These are phyloP conservation scores for Helicostylum pulchrum DNA, from an alignment of 192 early-diverging fungal genomes.

Conservation along the genomic window DNA sequence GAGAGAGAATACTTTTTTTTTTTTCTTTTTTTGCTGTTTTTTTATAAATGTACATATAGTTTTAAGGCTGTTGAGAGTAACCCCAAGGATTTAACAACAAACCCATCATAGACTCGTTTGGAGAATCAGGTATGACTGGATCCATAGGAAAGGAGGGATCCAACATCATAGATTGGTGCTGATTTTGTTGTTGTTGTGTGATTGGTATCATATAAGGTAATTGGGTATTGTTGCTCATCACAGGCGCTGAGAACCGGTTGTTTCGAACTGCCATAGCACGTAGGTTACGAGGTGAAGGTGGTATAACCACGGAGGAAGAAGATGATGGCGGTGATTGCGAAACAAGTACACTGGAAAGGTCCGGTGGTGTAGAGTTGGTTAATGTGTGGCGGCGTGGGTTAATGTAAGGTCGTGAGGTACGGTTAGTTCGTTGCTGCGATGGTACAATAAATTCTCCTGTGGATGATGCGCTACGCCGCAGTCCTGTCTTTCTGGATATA, in stretches of 20 bases:
- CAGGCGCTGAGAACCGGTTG: slow-evolving; percentile 6
- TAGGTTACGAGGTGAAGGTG: not conserved
- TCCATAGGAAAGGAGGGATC: slow-evolving; percentile 15
- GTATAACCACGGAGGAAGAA: not conserved
- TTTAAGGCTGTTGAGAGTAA: not conserved
- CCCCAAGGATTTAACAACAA: slow-evolving; percentile 13
- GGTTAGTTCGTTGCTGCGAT: not conserved
- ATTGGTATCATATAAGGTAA: slow-evolving; percentile 13
- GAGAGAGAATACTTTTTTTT: not conserved
- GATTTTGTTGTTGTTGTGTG: not conserved
- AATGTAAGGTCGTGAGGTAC: not conserved
- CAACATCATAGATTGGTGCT: slow-evolving; percentile 14
- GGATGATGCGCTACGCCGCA: slow-evolving; percentile 11
- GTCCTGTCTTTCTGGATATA: not conserved
- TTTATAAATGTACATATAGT: not conserved
- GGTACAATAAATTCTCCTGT: slow-evolving; percentile 3
- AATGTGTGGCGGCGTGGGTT: slow-evolving; percentile 11
- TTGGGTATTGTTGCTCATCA: slow-evolving; percentile 7
- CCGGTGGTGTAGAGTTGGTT: slow-evolving; percentile 12
- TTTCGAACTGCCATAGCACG: slow-evolving; percentile 22
- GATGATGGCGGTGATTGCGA: not conserved
- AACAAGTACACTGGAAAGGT: slow-evolving; percentile 8
- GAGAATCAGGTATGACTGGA: slow-evolving; percentile 11
- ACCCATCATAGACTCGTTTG: slow-evolving; percentile 27
- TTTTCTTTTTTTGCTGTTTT: too few species aligned